A percentile compares a stretch with the other conserved stretches of the same genome.
Conservation (phyloP, 805 yeast genomes). For the Saturnispora sekii region DNA sequence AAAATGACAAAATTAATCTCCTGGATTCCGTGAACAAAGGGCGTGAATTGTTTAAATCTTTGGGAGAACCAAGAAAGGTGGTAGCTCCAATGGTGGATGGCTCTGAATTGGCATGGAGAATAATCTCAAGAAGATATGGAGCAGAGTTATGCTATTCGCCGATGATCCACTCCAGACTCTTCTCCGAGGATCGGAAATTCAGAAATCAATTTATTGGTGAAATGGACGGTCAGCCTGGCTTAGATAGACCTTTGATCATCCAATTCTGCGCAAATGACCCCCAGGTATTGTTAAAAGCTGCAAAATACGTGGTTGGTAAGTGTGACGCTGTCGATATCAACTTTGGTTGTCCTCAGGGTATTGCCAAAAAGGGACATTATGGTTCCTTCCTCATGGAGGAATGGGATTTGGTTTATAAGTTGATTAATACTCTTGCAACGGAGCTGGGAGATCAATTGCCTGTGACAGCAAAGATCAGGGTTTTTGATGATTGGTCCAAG, state of each 20-base stretch:
- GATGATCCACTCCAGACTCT: conserved; percentile 88
- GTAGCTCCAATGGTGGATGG: conserved; percentile 99
- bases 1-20: conserved; percentile 16
- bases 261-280: conserved; percentile 98
- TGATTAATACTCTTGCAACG: conserved; percentile 65
- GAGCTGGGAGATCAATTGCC: conserved; percentile 58
- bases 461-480: conserved; percentile 91
- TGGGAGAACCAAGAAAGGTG: conserved; percentile 71
- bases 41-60: conserved; percentile 53
- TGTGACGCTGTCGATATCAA: conserved; percentile 97
- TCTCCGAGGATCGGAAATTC: conserved; percentile 77
- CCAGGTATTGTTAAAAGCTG: conserved; percentile 71
- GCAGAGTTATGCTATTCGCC: conserved; percentile 95
- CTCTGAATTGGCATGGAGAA: conserved; percentile 91
- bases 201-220: conserved; percentile 63
- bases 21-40: conserved; percentile 33
- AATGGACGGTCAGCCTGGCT: conserved; percentile 57
- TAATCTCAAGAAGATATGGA: conserved; percentile 77
- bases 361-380: conserved; percentile 88
- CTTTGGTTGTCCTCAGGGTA: conserved; percentile 97
- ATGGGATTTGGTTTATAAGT: conserved; percentile 70
- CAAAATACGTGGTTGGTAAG: conserved; percentile 62
- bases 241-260: conserved; percentile 81
- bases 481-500: conserved; percentile 76
- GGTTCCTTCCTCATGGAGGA: conserved; percentile 97